These are phyloP conservation scores for Fusarium tupiense DNA, from an alignment of 2,329 filamentous ascomycete genomes.

Conservation along the genomic window DNA sequence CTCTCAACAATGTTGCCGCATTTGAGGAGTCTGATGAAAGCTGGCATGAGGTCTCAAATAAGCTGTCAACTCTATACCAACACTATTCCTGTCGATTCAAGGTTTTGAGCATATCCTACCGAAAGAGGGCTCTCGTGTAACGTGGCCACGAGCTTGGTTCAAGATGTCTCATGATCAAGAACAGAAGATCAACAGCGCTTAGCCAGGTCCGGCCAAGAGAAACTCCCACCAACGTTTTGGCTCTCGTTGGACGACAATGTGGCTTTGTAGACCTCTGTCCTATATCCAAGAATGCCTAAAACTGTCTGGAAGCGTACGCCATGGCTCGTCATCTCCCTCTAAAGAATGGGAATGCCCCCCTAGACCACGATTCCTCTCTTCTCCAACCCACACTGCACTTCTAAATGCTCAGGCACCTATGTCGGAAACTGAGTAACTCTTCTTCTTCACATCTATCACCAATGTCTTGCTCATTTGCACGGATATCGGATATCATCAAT, in stretches of 20 bases:
- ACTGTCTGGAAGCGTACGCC: neutral
- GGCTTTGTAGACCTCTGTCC: neutral
- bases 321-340: constrained; percentile 7
- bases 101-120: neutral
- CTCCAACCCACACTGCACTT: neutral
- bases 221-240: constrained; percentile 1
- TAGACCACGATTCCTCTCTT: neutral
- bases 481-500: constrained; percentile 33
- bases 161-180: neutral
- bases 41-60: neutral
- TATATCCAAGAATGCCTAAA: neutral
- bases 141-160: neutral
- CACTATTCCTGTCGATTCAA: neutral
- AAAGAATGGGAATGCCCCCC: neutral
- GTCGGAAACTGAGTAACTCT: neutral
- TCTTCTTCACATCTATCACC: neutral
- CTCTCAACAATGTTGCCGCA: neutral
- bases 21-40: neutral
- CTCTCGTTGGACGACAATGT: neutral
- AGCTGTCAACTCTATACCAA: neutral
- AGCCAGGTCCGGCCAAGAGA: constrained; percentile 14
- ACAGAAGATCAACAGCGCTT: neutral
- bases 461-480: constrained; percentile 34
- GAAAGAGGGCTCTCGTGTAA: neutral
- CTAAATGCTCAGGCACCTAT: neutral